phyloP scores from a whole-genome alignment of 2,329 filamentous ascomycete species.

The Coniochaeta sp. region DNA sequence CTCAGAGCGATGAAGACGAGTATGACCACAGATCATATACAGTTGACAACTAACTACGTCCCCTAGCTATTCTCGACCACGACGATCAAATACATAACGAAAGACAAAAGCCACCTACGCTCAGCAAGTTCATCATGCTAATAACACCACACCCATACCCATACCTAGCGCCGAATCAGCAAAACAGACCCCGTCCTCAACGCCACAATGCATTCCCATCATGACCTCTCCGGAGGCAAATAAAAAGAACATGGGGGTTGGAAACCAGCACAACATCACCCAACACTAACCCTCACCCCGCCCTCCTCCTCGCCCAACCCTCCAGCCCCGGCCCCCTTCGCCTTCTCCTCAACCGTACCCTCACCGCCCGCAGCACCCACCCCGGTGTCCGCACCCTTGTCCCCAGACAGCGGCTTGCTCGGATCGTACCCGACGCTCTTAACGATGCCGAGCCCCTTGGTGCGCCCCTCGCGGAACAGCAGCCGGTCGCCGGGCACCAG shows the following conservation, averaged over 20 bases:
- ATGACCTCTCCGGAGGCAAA: neutral
- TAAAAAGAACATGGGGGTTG: too few species aligned
- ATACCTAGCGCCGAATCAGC: too few species aligned
- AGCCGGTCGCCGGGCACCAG: slow-evolving; percentile 81
- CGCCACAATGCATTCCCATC: neutral
- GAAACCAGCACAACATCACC: neutral
- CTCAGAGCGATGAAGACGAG: too few species aligned
- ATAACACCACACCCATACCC: too few species aligned
- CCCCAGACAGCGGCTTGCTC: slow-evolving; percentile 30
- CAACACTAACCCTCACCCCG: neutral
- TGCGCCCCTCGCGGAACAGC: slow-evolving; percentile 88
- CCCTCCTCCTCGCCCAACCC: neutral
- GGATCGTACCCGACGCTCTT: slow-evolving; percentile 86
- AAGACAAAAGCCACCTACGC: too few species aligned
- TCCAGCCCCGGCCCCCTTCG: neutral
- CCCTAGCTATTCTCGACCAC: too few species aligned
- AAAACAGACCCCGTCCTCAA: too few species aligned
- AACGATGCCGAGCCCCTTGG: slow-evolving; percentile 91
- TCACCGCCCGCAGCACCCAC: neutral
- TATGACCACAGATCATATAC: too few species aligned
- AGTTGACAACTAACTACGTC: too few species aligned
- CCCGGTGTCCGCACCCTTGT: neutral
- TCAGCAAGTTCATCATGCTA: too few species aligned
- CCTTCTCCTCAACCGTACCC: neutral
- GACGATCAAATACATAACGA: too few species aligned